Percentiles rank a stretch among this genome's conserved stretches.
Conservation (phyloP, 2,329 filamentous ascomycete genomes). For the Juglanconis oblonga region DNA sequence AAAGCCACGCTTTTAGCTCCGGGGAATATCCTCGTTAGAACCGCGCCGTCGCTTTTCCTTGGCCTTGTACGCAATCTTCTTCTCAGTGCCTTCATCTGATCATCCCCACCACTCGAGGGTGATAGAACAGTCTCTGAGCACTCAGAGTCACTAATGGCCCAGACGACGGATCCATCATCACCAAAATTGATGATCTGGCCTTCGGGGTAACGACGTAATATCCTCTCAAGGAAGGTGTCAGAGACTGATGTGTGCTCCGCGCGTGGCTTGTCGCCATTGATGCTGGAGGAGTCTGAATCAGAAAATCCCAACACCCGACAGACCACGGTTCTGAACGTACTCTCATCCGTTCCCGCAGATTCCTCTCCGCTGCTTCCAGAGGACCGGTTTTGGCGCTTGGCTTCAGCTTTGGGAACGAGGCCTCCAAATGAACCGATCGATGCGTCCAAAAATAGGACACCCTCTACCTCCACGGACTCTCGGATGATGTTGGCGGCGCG, state of each 20-base stretch:
- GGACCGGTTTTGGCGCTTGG: not conserved
- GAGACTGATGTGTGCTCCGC: constrained; percentile 27
- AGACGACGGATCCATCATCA: not conserved
- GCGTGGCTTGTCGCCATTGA: constrained; percentile 25
- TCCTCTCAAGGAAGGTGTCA: constrained; percentile 36
- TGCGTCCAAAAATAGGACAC: constrained; percentile 34
- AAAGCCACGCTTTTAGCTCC: constrained; percentile 44
- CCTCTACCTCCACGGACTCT: constrained; percentile 41
- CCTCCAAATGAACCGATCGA: constrained; percentile 28
- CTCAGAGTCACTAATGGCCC: constrained; percentile 3
- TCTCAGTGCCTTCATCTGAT: not conserved
- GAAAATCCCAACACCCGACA: constrained; percentile 39
- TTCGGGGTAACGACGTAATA: constrained; percentile 42
- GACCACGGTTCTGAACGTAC: not conserved
- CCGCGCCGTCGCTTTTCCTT: not conserved
- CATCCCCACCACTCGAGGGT: not conserved
- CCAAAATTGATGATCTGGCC: constrained; percentile 46
- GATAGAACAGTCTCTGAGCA: not conserved
- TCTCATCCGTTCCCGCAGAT: not conserved
- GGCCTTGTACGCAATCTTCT: not conserved
- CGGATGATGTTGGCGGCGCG: constrained; percentile 41
- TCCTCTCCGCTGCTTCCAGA: not conserved
- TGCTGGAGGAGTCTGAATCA: constrained; percentile 29
- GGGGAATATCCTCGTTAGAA: constrained; percentile 29
- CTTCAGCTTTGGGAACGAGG: constrained; percentile 15